Evolutionary conservation across 2,329 filamentous ascomycete species (phyloP), one percentile per base, ranked within the genome.

Genomic region (Fusarium udum): DNA sequence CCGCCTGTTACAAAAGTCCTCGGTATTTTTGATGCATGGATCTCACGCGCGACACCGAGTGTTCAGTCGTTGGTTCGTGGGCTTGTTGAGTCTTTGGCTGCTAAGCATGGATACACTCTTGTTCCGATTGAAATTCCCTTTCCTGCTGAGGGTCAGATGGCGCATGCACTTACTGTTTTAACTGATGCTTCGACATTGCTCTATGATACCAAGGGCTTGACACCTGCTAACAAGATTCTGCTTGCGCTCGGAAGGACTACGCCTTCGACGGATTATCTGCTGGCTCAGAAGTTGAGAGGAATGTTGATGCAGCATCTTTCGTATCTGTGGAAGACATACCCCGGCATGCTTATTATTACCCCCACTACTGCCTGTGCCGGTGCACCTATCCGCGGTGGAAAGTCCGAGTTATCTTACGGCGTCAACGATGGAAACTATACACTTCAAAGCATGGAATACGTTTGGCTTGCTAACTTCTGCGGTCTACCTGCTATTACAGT

Each of bases 131-230:
- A 84, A 8, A 87, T 92, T 55, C 90, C 91, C 0, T 85, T 89
- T 32, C 74, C 90, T 2, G 78, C 85, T 16, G 87, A 93, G 75
- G 92, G 91, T 28, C 92, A 94, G 80, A 86, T 89, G 26, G 92
- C 92, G 0, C 93, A 95, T 80, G 91, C 91, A 28, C 81, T 95
- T 69, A 93, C 92, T 1, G 92, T 95, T 69, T 87, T 95, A 60
- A 87, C 88, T 13, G 92, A 95, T 46, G 86, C 81, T 2, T 82
- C 85, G 4, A 84, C 85, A 2, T 73, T 87, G 22, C 75, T 88
- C 81, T 67, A 84, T 7, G 80, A 90, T 20, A 82, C 86, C 2
- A 76, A 80, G 10, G 84, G 86, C 31, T 83, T 92, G 43, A 89
- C 90, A 0, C 82, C 89, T 0, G 85, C 90, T 0, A 93, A 91